Base-by-base conservation (phyloP, 805 yeast species). In the Teunomyces cretensis region DNA sequence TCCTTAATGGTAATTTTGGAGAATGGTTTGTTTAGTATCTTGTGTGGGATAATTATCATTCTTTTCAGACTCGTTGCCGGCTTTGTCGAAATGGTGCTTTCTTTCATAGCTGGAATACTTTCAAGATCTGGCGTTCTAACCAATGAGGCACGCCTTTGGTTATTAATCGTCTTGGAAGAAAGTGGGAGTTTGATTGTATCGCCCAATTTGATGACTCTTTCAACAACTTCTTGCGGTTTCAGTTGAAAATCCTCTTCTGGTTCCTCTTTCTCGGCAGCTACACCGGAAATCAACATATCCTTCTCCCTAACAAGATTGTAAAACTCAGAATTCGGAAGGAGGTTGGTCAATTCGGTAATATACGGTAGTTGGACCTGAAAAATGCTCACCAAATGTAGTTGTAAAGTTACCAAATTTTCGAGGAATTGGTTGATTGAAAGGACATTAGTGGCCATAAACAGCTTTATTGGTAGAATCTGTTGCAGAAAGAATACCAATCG, bases 11-110 rank as follows among this genome's bases (percentile, higher is more conserved):
- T 54, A 26, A 72, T 55, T 43, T 65, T 65, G 28, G 64, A 56
- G 48, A 72, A 67, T 9, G 76, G 75, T 42, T 69, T 68, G 46
- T 60, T 64, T 36, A 72, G 57, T n/a, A 72, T 68, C 47, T 64
- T 64, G 47, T 72, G 76, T 1, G 77, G 76, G 6, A 71, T 63
- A 7, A 72, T 61, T 8, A 70, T 62, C 19, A 67, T 51, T 45
- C 57, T 62, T 44, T 62, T 61, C 27, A 33, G 16, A 9, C 13
- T 31, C 2, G 42, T 14, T 2, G 33, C 42, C 9, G 47, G 41
- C 14, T 37, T 15, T 8, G 4, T 16, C 3, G 2, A 28, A 9
- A 30, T 11, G 6, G 41, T 39, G 9, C 14, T 8, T 9, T 33
- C 41, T 31, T 36, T 38, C 15, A n/a, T 13, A 3, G 32, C 37